Evolutionary conservation across 2,329 filamentous ascomycete genomes (phyloP), one percentile per base, ranked within the genome.

Genomic region (Epichloe uncinata): DNA sequence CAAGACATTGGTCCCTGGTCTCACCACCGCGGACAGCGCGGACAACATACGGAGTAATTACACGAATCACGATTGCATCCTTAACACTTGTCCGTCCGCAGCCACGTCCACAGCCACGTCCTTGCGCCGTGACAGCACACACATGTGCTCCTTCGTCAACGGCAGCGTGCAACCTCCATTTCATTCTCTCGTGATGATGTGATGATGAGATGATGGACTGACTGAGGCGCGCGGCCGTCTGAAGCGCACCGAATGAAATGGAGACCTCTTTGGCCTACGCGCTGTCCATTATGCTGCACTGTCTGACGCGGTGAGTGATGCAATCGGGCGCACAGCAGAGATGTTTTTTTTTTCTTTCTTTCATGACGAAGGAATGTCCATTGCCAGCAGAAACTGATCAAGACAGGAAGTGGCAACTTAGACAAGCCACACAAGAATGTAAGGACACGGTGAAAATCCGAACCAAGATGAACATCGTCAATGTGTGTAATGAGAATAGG

Each of bases 141-240:
- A 77, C 62, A 78, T 70, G 30, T 71, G 62, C 52, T 73, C 70
- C 9, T 61, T 63, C 3, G 63, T 67, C 30, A 58, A 51, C 0
- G 73, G 73, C 18, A 68, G 50, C 16, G 52, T 58, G 49, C 59
- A 69, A 5, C 8, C 35, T 15, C 1, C 13, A 2, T 36, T 12
- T 36, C 18, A 5, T 22, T 11, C 12, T 36, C 22, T 26, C 7
- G 22, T 6, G 22, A 26, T 3, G 67, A 60, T 1, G 67, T 61
- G 42, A 78, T 65, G 66, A 60, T 1, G 67, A 61, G 42, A 78
- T 65, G 41, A 77, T 69, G 2, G 68, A 68, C 48, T 74, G 71
- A 56, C 73, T 77, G 51, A 80, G 61, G 43, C 63, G 65, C 11
- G 75, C 69, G 2, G 76, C 75, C 34, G 65, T 64, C 48, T 67